Conservation (phyloP, 2,329 filamentous ascomycete species). For the Pyricularia sp. region DNA sequence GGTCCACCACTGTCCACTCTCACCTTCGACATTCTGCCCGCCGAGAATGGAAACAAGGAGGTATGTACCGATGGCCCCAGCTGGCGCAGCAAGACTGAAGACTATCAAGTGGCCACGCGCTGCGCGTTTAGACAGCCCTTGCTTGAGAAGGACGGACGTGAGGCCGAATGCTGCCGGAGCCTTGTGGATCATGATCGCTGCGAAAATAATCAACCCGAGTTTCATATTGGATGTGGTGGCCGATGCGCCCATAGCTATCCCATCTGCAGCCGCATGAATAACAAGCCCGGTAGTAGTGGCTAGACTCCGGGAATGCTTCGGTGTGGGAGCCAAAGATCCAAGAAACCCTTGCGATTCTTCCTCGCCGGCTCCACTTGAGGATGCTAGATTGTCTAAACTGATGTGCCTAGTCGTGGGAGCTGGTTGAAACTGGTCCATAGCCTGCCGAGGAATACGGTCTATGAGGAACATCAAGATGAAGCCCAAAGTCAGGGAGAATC, state of each 20-base stretch:
- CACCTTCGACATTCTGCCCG: slow-evolving; percentile 42
- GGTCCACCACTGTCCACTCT: slow-evolving; percentile 73
- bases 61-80: slow-evolving; percentile 79
- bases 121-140: slow-evolving; percentile 79
- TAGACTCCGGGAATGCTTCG: slow-evolving; percentile 51
- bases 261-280: slow-evolving; percentile 90
- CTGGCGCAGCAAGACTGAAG: slow-evolving; percentile 84
- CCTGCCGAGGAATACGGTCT: slow-evolving; percentile 72
- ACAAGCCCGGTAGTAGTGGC: slow-evolving; percentile 92
- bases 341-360: slow-evolving; percentile 50
- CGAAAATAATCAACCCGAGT: slow-evolving; percentile 83
- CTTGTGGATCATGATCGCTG: slow-evolving; percentile 97
- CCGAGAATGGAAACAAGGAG: slow-evolving; percentile 66
- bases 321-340: slow-evolving; percentile 46
- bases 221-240: slow-evolving; percentile 64
- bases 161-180: slow-evolving; percentile 91
- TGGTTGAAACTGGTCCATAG: slow-evolving; percentile 53
- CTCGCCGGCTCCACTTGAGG: slow-evolving; percentile 29
- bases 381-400: slow-evolving; percentile 69
- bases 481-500: slow-evolving; percentile 75
- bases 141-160: slow-evolving; percentile 81
- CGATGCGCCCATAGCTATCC: slow-evolving; percentile 90
- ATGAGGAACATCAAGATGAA: slow-evolving; percentile 97
- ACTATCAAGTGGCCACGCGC: slow-evolving; percentile 78
- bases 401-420: slow-evolving; percentile 71